Evolutionary conservation across 2,329 filamentous ascomycete species (phyloP).

Genomic region (Massarina eburnea): DNA sequence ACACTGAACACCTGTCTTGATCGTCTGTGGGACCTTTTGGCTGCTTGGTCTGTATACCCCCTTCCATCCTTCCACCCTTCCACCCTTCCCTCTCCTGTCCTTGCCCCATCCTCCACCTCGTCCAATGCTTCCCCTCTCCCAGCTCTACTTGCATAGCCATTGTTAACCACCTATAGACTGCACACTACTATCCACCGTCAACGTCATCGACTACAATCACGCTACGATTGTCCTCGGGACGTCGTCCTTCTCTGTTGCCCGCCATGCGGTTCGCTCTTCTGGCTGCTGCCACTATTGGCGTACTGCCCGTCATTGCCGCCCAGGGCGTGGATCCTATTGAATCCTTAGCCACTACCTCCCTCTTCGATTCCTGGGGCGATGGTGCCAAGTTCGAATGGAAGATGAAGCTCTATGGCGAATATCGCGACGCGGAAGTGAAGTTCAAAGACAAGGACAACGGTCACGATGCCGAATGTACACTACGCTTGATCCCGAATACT

Average conservation of each 20-base stretch:
- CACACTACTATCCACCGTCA: background rate
- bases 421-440: too few relatives aligned
- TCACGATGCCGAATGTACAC: too few relatives aligned
- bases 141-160: background rate
- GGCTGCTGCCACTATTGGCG: background rate
- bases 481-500: too few relatives aligned
- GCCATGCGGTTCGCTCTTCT: constrained; percentile 2
- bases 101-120: background rate
- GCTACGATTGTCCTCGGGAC: background rate
- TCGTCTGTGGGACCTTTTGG: background rate
- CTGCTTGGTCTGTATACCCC: background rate
- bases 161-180: background rate
- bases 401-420: too few relatives aligned
- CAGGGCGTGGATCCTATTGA: background rate
- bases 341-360: background rate
- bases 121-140: too few relatives aligned
- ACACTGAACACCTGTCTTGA: background rate
- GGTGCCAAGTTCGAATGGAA: background rate
- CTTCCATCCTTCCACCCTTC: background rate
- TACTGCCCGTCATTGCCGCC: background rate
- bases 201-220: background rate
- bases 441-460: too few relatives aligned
- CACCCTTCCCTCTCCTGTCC: background rate
- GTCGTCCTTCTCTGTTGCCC: background rate
- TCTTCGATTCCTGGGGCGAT: too few relatives aligned